Evolutionary conservation across 352 stramenopile genomes (phyloP), one percentile per base, ranked within the genome.

Genomic region (Phytopythium mirpurense): DNA sequence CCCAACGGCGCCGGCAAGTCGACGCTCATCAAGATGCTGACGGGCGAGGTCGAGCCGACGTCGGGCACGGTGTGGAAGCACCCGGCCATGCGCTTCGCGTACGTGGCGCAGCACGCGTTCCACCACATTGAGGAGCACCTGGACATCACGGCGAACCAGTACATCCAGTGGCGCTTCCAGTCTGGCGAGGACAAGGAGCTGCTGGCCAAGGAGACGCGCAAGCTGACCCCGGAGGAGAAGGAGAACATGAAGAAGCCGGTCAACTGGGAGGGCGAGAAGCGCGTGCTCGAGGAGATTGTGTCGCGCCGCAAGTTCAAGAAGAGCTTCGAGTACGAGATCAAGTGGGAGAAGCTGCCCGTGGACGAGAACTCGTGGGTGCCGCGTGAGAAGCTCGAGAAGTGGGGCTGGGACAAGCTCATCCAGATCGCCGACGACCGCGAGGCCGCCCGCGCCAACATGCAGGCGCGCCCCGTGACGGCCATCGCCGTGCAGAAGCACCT

Each of bases 101-200:
- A 98, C 73, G 95, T 98, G 5, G 92, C 93, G 29, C 95, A 98
- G 79, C 96, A 99, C 72, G 90, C 95, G 36, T 98, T 99, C 75
- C 93, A 98, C 67, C 96, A 99, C 74, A 96, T 99, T 58, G 96
- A 99, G 72, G 75, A 95, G 56, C 95, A 98, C 75, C 83, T 98
- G 42, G 94, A 98, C 57, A 79, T 95, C 46, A 96, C 84, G 52
- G 93, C 96, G n/a, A 95, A 92, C 60, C 73, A 96, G 54, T 99
- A 99, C 81, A 97, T 99, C 65, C 94, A 98, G 74, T 98, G 91
- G 92, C 86, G 94, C 78, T 99, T 98, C 79, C 81, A 94, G 76
- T 90, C 81, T 12, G 83, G 82, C 70, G 85, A 93, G 68, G 83
- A 93, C 70, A 92, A 92, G 79, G 83, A 92, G 62, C 69, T 90